These are phyloP conservation scores for Colletotrichum tamarilloi DNA, from an alignment of 2,329 filamentous ascomycete species.

Conservation along the genomic window DNA sequence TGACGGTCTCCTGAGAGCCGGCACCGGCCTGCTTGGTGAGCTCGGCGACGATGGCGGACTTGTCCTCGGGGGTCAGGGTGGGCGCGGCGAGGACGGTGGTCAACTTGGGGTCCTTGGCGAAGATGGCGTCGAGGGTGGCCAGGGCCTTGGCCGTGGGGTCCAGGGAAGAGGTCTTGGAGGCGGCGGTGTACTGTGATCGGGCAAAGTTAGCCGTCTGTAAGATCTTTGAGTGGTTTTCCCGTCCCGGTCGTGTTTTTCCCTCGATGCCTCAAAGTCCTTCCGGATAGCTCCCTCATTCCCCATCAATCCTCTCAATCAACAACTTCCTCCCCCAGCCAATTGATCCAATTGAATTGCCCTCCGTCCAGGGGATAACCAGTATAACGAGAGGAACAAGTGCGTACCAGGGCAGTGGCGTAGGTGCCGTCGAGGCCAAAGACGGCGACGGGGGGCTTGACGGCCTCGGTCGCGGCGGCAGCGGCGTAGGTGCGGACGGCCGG, in stretches of 20 bases:
- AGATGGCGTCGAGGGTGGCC: constrained; percentile 73
- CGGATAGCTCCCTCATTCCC: background rate
- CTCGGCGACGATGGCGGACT: constrained; percentile 86
- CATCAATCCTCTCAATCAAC: constrained; percentile 14
- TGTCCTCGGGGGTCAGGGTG: constrained; percentile 82
- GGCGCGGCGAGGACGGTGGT: constrained; percentile 80
- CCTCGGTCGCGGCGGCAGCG: constrained; percentile 67
- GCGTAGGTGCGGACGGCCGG: constrained; percentile 80
- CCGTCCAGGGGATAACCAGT: background rate
- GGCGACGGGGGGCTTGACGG: constrained; percentile 85
- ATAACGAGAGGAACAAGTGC: constrained; percentile 45
- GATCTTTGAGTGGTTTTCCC: background rate
- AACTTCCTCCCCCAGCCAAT: constrained; percentile 34
- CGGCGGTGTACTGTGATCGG: constrained; percentile 85
- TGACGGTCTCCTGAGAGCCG: constrained; percentile 81
- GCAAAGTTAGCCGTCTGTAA: constrained; percentile 44
- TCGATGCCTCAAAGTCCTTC: background rate
- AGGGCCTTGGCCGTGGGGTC: constrained; percentile 88
- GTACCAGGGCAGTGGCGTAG: constrained; percentile 98
- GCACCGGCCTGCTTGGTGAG: constrained; percentile 83
- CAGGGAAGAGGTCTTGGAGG: constrained; percentile 86
- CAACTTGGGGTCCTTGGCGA: constrained; percentile 89
- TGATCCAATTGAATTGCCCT: constrained; percentile 27
- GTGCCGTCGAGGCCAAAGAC: constrained; percentile 97
- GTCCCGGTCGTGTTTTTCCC: background rate